phyloP scores from a whole-genome alignment of 2,329 filamentous ascomycete species.

The Herpotrichia juniperi region DNA sequence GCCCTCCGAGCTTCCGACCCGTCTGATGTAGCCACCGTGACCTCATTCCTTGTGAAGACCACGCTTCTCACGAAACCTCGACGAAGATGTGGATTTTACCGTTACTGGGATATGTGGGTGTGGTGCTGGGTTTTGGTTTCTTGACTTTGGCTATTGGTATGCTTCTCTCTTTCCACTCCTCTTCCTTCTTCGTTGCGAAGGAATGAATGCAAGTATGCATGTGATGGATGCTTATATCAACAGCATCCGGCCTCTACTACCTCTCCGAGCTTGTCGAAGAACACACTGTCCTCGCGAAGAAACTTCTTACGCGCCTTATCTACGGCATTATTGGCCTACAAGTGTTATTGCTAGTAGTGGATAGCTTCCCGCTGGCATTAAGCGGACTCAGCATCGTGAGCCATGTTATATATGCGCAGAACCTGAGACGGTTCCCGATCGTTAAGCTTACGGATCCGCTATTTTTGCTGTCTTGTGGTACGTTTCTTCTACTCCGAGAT shows the following conservation, averaged over 20 bases:
- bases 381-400: slow-evolving; percentile 77
- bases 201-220: neutral
- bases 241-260: slow-evolving; percentile 97
- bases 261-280: slow-evolving; percentile 98
- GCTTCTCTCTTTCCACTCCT: slow-evolving; percentile 8
- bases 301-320: slow-evolving; percentile 82
- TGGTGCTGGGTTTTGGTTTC: slow-evolving; percentile 89
- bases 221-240: neutral
- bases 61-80: slow-evolving; percentile 2
- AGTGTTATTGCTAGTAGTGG: slow-evolving; percentile 74
- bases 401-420: slow-evolving; percentile 86
- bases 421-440: slow-evolving; percentile 76
- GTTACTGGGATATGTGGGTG: slow-evolving; percentile 85
- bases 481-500: slow-evolving; percentile 29
- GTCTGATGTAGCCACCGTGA: slow-evolving; percentile 4
- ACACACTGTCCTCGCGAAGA: slow-evolving; percentile 91
- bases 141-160: slow-evolving; percentile 90
- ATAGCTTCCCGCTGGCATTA: slow-evolving; percentile 81
- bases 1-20: neutral
- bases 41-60: slow-evolving; percentile 9
- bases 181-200: neutral
- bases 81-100: slow-evolving; percentile 91
- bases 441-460: slow-evolving; percentile 88
- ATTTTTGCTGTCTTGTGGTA: slow-evolving; percentile 83
- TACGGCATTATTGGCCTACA: slow-evolving; percentile 81